Percentiles rank a stretch among this genome's conserved stretches.
Evolutionary conservation across 768 basidiomycete species (phyloP).

Genomic region (Mycena kentingensis): DNA sequence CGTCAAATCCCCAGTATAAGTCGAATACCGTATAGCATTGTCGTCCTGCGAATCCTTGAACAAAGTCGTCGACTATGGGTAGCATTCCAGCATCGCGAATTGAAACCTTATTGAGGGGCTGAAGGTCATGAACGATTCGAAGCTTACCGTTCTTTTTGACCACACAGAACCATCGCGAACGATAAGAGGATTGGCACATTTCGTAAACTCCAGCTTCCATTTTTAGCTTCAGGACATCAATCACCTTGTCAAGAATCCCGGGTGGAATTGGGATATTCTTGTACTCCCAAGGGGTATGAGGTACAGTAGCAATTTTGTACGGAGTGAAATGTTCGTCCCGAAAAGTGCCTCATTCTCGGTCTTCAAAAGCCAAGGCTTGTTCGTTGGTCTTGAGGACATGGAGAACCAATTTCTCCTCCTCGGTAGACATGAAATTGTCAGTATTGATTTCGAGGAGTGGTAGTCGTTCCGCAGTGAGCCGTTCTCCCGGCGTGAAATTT

Average conservation of each 20-base stretch:
- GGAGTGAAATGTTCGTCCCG: constrained; percentile 27
- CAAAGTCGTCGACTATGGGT: constrained; percentile 36
- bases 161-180: constrained; percentile 40
- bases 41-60: constrained; percentile 30
- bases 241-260: constrained; percentile 32
- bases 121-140: constrained; percentile 39
- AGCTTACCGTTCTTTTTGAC: constrained; percentile 37
- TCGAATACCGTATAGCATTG: constrained; percentile 34
- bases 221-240: constrained; percentile 32
- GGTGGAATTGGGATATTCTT: constrained; percentile 38
- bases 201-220: too few relatives aligned
- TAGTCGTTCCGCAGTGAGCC: neutral
- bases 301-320: constrained; percentile 32
- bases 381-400: neutral
- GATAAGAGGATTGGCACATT: constrained; percentile 38
- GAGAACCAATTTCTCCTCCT: too few relatives aligned
- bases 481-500: neutral
- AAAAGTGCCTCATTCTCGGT: constrained; percentile 2
- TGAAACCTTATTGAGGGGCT: constrained; percentile 39
- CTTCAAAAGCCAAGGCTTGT: neutral
- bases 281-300: constrained; percentile 38
- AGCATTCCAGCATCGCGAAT: constrained; percentile 38
- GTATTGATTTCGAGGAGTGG: neutral
- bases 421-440: neutral
- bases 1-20: constrained; percentile 40